Base-by-base conservation (phyloP, 148 eudicot species). In the Hydrangea macrophylla region DNA sequence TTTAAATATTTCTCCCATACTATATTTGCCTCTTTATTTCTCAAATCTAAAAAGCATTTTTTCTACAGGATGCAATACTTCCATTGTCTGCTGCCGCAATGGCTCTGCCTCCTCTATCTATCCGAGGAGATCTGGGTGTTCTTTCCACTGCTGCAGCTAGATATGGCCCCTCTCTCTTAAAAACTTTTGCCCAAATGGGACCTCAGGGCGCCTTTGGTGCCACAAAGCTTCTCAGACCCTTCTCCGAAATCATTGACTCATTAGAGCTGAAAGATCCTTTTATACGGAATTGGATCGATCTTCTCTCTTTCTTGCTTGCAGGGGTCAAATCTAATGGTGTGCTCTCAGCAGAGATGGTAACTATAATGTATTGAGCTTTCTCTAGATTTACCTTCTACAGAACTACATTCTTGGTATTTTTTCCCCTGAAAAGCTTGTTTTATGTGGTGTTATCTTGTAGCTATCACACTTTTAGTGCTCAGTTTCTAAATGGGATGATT, bases 331-430 rank as follows among this genome's bases (percentile, higher is more conserved):
- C 96, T 73, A 70, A 90, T 70, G 97, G 98, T 77, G 71, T 94
- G 75, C 96, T 94, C 45, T 90, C 98, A 69, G 98, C 98, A 68
- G 98, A 90, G 89, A 88, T 94, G 98, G 98, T 90, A 89, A 90
- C 65, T 79, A 70, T 69, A 65, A 58, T 59, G 9, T 39, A 0
- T 31, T n/a, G 13, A 56, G 54, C 27, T 0, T 24, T 35, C 36
- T 11, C 36, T 8, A 35, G 8, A 36, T 37, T 20, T 37, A 26
- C 42, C 6, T 48, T 48, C 53, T 7, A 48, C 56, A 66, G 39
- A 37, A 50, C 55, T 48, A 36, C 20, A n/a, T 39, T 20, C 5
- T 13, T 24, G 11, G 31, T 15, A 24, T 39, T 48, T 5, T 55
- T 11, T n/a, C 10, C 25, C 26, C 23, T 35, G 15, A 22, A 26